These are phyloP conservation scores for Vanderwaltozyma verrucispora DNA, from an alignment of 805 yeast species.

Conservation along the genomic window DNA sequence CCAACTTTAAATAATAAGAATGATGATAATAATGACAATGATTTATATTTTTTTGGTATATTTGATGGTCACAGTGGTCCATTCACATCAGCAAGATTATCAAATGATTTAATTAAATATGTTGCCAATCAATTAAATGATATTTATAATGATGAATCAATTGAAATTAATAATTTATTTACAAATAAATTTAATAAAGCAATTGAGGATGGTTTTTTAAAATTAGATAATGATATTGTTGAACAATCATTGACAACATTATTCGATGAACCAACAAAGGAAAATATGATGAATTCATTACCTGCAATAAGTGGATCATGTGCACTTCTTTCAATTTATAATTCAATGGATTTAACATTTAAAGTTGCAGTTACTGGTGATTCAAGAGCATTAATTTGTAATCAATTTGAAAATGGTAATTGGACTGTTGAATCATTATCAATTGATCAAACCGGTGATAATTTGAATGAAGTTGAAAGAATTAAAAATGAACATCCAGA, in stretches of 20 bases:
- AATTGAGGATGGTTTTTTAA: constrained; percentile 66
- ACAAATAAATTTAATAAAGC: constrained; percentile 69
- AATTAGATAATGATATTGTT: constrained; percentile 80
- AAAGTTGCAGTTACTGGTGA: constrained; percentile 96
- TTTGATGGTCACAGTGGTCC: constrained; percentile 98
- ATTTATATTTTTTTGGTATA: constrained; percentile 92
- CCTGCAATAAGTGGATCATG: constrained; percentile 96
- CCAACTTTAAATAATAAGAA: constrained; percentile 35
- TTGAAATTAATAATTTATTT: constrained; percentile 29
- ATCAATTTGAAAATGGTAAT: constrained; percentile 46
- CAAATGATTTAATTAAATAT: constrained; percentile 65
- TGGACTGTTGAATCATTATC: constrained; percentile 88
- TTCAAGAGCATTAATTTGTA: constrained; percentile 83
- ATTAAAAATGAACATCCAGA: constrained; percentile 83
- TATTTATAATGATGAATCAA: constrained; percentile 41
- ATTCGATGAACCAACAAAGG: constrained; percentile 53
- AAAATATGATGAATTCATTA: constrained; percentile 53
- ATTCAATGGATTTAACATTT: constrained; percentile 56
- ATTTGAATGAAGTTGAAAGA: constrained; percentile 75
- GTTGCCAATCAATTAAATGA: constrained; percentile 71
- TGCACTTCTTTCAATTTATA: constrained; percentile 80
- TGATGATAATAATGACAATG: constrained; percentile 32
- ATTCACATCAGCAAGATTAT: constrained; percentile 77
- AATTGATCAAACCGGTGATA: constrained; percentile 91
- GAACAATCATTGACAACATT: constrained; percentile 60